These are phyloP conservation scores for Exserohilum rostratum DNA, from an alignment of 2,329 filamentous ascomycete species.

Conservation along the genomic window DNA sequence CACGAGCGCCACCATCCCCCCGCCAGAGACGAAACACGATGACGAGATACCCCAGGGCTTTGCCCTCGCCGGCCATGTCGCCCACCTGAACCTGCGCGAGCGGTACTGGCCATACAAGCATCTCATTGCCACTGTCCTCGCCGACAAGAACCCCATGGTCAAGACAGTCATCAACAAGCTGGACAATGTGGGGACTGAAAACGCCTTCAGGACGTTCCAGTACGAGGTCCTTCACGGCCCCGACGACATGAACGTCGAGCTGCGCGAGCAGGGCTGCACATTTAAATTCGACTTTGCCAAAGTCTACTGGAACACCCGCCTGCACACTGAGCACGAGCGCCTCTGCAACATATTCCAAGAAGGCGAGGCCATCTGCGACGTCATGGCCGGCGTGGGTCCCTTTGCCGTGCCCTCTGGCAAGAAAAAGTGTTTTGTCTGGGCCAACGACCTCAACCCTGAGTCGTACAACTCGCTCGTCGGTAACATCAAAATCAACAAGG, in stretches of 20 bases:
- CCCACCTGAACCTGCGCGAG: constrained; percentile 87
- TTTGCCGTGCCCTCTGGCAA: constrained; percentile 92
- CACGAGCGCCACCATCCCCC: constrained; percentile 74
- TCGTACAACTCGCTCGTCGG: constrained; percentile 75
- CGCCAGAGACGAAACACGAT: constrained; percentile 72
- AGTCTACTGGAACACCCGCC: constrained; percentile 96
- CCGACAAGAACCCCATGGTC: constrained; percentile 85
- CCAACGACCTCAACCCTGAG: constrained; percentile 95
- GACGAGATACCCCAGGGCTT: constrained; percentile 86
- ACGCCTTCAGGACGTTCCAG: constrained; percentile 86
- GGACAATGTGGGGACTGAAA: constrained; percentile 83
- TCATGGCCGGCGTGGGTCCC: constrained; percentile 96
- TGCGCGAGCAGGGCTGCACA: constrained; percentile 81
- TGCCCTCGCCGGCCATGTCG: constrained; percentile 89
- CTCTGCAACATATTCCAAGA: constrained; percentile 76
- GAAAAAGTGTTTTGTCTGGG: constrained; percentile 90
- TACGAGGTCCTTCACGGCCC: constrained; percentile 89
- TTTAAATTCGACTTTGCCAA: constrained; percentile 94
- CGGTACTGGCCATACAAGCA: constrained; percentile 84
- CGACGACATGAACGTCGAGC: constrained; percentile 81
- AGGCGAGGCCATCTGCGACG: constrained; percentile 90
- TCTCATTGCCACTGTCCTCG: constrained; percentile 81
- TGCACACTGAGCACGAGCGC: constrained; percentile 86
- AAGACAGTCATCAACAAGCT: constrained; percentile 95
- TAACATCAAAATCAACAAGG: constrained; percentile 80